Evolutionary conservation across 2,329 filamentous ascomycete species (phyloP).

Genomic region (Paecilomyces sp.): DNA sequence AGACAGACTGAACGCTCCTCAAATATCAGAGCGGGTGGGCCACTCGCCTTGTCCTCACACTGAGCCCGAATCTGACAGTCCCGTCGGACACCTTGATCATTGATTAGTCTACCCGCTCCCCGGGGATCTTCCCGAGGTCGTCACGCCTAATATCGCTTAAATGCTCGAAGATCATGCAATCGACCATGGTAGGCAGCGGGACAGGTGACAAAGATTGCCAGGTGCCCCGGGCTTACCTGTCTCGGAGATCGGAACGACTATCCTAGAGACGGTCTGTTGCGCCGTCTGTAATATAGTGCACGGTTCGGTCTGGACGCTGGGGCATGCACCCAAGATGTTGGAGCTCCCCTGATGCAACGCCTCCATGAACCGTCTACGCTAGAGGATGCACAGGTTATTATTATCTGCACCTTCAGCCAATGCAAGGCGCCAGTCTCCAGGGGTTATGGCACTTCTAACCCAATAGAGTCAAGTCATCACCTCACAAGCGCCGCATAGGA

Average conservation of each 20-base stretch:
- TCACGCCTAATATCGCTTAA: background rate
- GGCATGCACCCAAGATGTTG: background rate
- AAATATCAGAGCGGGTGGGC: background rate
- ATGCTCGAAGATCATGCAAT: background rate
- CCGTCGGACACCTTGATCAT: background rate
- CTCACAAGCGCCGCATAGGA: conserved; percentile 1
- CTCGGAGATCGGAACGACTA: background rate
- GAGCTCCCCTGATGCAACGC: background rate
- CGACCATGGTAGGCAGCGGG: background rate
- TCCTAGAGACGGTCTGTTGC: background rate
- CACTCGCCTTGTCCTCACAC: background rate
- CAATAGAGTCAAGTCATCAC: background rate
- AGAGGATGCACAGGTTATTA: background rate
- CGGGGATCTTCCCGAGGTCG: background rate
- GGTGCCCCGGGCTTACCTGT: background rate
- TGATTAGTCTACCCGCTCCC: background rate
- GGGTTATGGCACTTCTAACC: background rate
- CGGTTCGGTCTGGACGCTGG: background rate
- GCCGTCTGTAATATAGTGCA: background rate
- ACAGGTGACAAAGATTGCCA: background rate
- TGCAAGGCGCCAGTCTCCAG: background rate
- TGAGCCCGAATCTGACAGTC: background rate
- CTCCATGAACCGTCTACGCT: background rate
- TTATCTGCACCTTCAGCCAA: background rate
- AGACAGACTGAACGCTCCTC: background rate